A percentile compares a stretch with the other conserved stretches of the same genome.
phyloP scores from a whole-genome alignment of 192 early-diverging fungal species.

The Coemansia sp. region DNA sequence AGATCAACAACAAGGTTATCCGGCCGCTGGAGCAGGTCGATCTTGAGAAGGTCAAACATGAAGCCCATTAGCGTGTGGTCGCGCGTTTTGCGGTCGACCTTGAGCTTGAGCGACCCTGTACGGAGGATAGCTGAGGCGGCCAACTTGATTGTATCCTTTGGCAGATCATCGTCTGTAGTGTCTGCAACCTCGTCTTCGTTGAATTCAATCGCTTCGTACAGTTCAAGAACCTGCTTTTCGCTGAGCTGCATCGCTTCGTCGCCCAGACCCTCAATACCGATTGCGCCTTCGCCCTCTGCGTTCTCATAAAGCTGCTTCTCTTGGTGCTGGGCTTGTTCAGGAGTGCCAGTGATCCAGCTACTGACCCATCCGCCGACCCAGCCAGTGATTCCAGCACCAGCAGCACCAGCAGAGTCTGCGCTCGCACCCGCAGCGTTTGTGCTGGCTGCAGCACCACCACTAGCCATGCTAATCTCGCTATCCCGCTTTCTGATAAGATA shows the following conservation, averaged over 20 bases:
- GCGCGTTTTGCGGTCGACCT: conserved; percentile 47
- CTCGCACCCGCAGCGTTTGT: conserved; percentile 8
- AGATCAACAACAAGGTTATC: conserved; percentile 46
- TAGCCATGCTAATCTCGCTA: conserved; percentile 20
- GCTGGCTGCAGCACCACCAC: neutral
- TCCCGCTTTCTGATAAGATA: conserved; percentile 56
- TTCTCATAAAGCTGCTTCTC: neutral
- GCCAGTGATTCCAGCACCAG: conserved; percentile 32
- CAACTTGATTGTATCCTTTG: conserved; percentile 60
- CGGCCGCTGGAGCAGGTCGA: conserved; percentile 47
- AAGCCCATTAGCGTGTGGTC: conserved; percentile 55
- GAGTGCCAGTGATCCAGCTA: conserved; percentile 41
- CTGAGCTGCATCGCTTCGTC: conserved; percentile 57
- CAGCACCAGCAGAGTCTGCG: conserved; percentile 9
- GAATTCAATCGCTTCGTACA: conserved; percentile 94
- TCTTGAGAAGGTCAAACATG: conserved; percentile 40
- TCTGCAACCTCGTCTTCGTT: conserved; percentile 69
- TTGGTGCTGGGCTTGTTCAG: conserved; percentile 6
- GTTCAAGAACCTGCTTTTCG: conserved; percentile 82
- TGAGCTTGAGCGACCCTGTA: conserved; percentile 79
- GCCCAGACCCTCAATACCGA: conserved; percentile 5
- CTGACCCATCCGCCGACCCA: conserved; percentile 57
- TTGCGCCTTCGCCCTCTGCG: neutral
- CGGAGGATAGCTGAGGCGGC: conserved; percentile 65
- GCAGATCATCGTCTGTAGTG: conserved; percentile 38